Conservation (phyloP, 2,329 filamentous ascomycete species). For the Colletotrichum zoysiae region DNA sequence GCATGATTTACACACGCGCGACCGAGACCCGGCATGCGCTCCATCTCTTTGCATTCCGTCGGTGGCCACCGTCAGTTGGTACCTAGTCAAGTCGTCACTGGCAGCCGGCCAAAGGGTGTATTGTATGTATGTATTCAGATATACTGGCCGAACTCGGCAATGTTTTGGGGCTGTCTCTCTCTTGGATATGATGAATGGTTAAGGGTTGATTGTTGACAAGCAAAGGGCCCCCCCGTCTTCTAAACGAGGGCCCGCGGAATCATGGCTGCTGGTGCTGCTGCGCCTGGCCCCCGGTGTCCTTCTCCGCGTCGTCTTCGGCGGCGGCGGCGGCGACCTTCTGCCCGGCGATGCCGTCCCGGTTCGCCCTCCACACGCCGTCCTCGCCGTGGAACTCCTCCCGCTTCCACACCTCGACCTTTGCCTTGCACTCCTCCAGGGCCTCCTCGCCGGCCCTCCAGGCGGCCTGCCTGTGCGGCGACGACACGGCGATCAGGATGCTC, state of each 20-base stretch:
- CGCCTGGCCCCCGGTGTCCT: not conserved
- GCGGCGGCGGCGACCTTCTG: constrained; percentile 48
- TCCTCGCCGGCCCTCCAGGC: constrained; percentile 93
- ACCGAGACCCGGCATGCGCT: not conserved
- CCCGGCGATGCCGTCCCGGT: constrained; percentile 78
- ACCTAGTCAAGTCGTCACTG: not conserved
- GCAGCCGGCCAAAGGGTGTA: not conserved
- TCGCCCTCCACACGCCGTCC: constrained; percentile 88
- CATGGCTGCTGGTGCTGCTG: not conserved
- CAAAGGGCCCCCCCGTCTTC: not conserved
- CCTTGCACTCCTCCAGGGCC: constrained; percentile 88
- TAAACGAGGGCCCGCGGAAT: not conserved
- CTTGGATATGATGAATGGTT: not conserved
- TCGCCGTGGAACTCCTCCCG: constrained; percentile 85
- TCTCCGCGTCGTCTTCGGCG: not conserved
- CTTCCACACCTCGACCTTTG: constrained; percentile 95
- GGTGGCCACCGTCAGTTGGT: not conserved
- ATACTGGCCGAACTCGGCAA: not conserved
- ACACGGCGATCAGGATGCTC: constrained; percentile 90
- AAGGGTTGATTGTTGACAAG: not conserved
- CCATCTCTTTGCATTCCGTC: not conserved
- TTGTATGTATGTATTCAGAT: not conserved
- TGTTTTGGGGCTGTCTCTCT: not conserved
- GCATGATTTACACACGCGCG: not conserved
- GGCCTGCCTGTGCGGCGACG: constrained; percentile 82